Evolutionary conservation across 192 early-diverging fungal genomes (phyloP).

Genomic region (Coemansia sp.): DNA sequence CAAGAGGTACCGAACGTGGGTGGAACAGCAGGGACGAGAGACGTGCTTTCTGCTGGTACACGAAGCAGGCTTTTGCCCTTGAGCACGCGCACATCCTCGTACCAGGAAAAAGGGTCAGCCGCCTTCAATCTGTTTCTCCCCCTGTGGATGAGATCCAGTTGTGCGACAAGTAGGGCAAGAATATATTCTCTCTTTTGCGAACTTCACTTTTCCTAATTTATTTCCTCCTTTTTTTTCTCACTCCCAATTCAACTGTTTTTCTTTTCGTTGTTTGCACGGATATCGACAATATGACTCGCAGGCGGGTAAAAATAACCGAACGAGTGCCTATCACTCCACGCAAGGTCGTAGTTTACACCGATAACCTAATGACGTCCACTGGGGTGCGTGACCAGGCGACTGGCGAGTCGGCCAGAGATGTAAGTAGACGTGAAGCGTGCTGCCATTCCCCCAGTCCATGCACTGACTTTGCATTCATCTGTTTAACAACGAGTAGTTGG

Average conservation of each 20-base stretch:
- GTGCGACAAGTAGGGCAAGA: neutral
- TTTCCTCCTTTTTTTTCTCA: neutral
- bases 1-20: neutral
- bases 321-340: conserved; percentile 47
- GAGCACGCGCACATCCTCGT: neutral
- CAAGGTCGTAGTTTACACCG: conserved; percentile 53
- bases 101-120: neutral
- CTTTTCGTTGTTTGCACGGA: neutral
- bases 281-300: conserved; percentile 33
- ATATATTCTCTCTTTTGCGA: neutral
- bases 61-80: neutral
- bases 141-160: neutral
- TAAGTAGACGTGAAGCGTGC: conserved; percentile 3
- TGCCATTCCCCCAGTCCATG: neutral
- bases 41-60: neutral
- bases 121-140: neutral
- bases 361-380: conserved; percentile 50
- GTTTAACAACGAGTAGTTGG: conserved; percentile 19
- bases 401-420: conserved; percentile 30
- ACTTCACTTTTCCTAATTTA: neutral
- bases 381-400: conserved; percentile 31
- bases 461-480: neutral
- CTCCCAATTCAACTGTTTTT: neutral
- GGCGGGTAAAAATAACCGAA: conserved; percentile 44
- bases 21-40: neutral